Percentiles rank a stretch among this genome's conserved stretches.
Evolutionary conservation across 164 flowering plant genomes (phyloP).

Genomic region (Saururus chinensis): DNA sequence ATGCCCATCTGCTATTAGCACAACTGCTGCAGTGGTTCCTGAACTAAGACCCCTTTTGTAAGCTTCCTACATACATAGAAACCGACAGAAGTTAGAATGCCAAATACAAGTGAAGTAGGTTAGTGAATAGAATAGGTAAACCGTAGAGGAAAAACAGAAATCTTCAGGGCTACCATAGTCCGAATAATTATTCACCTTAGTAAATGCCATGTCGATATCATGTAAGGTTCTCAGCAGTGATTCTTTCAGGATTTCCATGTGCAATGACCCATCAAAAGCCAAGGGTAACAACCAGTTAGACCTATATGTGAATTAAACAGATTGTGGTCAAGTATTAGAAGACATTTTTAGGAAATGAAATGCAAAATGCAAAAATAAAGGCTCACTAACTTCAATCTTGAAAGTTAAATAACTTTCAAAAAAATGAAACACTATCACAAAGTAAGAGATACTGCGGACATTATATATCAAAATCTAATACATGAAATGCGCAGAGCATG

Average conservation of each 20-base stretch:
- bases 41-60: constrained; percentile 47
- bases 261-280: constrained; percentile 49
- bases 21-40: constrained; percentile 85
- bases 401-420: too few species aligned
- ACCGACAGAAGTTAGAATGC: constrained; percentile 3
- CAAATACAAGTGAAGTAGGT: neutral
- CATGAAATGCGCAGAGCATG: too few species aligned
- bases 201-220: constrained; percentile 79
- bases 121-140: neutral
- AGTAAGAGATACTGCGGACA: too few species aligned
- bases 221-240: constrained; percentile 78
- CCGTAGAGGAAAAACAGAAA: neutral
- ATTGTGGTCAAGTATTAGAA: too few species aligned
- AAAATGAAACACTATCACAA: too few species aligned
- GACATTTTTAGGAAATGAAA: neutral
- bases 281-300: constrained; percentile 31
- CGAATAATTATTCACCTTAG: constrained; percentile 36
- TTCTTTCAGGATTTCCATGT: constrained; percentile 79
- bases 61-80: constrained; percentile 69
- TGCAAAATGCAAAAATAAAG: neutral
- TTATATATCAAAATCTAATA: too few species aligned
- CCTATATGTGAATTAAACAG: constrained; percentile 19
- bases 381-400: neutral
- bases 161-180: neutral
- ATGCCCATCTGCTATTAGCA: constrained; percentile 68